Evolutionary conservation across 129 eudicot species (phyloP).

Genomic region (Lactuca sativa): DNA sequence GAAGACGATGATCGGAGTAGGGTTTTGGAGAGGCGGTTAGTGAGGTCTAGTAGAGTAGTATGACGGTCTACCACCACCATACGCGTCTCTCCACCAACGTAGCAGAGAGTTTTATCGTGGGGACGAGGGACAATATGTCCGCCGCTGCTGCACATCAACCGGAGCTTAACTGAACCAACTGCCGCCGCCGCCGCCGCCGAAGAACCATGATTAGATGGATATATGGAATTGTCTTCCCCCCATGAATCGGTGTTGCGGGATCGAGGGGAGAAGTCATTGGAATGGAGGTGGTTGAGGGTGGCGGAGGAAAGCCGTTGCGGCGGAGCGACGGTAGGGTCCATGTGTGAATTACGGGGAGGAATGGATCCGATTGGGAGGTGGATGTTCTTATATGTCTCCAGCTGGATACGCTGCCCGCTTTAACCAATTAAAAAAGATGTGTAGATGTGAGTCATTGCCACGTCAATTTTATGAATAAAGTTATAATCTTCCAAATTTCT

Average conservation of each 20-base stretch:
- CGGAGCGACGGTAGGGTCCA: conserved; percentile 5
- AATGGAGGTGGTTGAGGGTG: conserved; percentile 39
- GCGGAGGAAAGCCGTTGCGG: conserved; percentile 24
- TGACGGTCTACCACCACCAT: conserved; percentile 62
- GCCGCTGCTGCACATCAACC: conserved; percentile 82
- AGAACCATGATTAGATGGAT: conserved; percentile 18
- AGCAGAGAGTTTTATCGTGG: conserved; percentile 70
- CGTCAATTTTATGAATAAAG: conserved; percentile 14
- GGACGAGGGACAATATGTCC: conserved; percentile 93
- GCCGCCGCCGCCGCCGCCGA: conserved; percentile 27
- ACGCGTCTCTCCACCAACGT: conserved; percentile 82
- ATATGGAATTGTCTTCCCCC: conserved; percentile 26
- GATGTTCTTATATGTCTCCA: conserved; percentile 37
- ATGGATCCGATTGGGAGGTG: conserved; percentile 12
- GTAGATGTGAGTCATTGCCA: conserved; percentile 26
- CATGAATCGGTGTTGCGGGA: conserved; percentile 37
- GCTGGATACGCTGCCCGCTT: conserved; percentile 28
- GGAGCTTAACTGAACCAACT: conserved; percentile 39
- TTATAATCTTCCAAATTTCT: neutral
- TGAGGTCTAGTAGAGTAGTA: conserved; percentile 48
- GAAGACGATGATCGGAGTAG: conserved; percentile 28
- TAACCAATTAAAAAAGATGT: conserved; percentile 3
- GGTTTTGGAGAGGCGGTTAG: conserved; percentile 53
- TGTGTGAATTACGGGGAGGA: neutral
- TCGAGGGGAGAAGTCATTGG: conserved; percentile 36